A percentile compares a stretch with the other conserved stretches of the same genome.
Evolutionary conservation across 345 rosid species (phyloP).

Genomic region (Lepidium africanum): DNA sequence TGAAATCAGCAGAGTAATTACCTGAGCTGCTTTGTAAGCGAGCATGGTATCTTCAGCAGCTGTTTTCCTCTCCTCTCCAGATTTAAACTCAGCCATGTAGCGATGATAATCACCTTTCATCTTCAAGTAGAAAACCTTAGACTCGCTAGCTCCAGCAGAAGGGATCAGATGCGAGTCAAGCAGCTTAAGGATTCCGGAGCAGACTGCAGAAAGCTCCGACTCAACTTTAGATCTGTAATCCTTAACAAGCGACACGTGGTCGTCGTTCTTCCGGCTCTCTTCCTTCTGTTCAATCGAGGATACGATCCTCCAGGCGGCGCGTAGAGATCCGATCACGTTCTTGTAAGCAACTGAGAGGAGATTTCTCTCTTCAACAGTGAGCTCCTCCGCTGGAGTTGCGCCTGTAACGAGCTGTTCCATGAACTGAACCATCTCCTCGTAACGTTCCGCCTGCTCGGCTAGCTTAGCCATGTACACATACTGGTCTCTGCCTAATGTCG

Average conservation of each 20-base stretch:
- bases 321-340: slow-evolving; percentile 97
- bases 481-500: slow-evolving; percentile 62
- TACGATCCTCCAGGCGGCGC: slow-evolving; percentile 96
- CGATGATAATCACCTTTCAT: slow-evolving; percentile 97
- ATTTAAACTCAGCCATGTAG: slow-evolving; percentile 87
- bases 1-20: not conserved
- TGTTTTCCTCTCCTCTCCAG: slow-evolving; percentile 78
- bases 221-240: slow-evolving; percentile 94
- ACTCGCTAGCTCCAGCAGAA: slow-evolving; percentile 65
- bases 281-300: slow-evolving; percentile 96
- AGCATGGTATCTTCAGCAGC: slow-evolving; percentile 97
- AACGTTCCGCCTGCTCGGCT: slow-evolving; percentile 97
- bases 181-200: slow-evolving; percentile 60
- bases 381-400: slow-evolving; percentile 73
- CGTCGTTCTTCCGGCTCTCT: slow-evolving; percentile 90
- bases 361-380: slow-evolving; percentile 89
- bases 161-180: slow-evolving; percentile 73
- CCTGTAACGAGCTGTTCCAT: slow-evolving; percentile 80
- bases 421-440: slow-evolving; percentile 95
- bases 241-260: slow-evolving; percentile 78
- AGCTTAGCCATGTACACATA: slow-evolving; percentile 90
- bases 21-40: slow-evolving; percentile 94
- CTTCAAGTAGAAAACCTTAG: slow-evolving; percentile 87
- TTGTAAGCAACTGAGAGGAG: slow-evolving; percentile 94
- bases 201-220: slow-evolving; percentile 66